phyloP scores from a whole-genome alignment of 352 stramenopile species.

The Phytophthora tubulina region DNA sequence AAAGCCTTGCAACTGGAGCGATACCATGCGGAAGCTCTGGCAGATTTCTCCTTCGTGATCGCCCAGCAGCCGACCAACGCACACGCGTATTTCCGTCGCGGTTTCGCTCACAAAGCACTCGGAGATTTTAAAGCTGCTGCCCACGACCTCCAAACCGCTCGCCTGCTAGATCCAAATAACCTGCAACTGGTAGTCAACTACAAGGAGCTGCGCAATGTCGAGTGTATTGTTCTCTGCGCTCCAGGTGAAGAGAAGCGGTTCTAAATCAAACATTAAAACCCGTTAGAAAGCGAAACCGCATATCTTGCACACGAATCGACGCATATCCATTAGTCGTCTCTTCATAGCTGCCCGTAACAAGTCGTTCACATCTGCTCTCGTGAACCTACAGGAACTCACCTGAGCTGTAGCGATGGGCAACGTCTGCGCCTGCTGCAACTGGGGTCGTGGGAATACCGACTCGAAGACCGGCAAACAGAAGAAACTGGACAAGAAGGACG shows the following conservation, averaged over 20 bases:
- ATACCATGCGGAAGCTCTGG: slow-evolving; percentile 73
- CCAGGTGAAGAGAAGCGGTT: slow-evolving; percentile 68
- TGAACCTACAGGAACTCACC: neutral
- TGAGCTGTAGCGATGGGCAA: slow-evolving; percentile 36
- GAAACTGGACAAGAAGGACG: slow-evolving; percentile 40
- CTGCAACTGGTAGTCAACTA: slow-evolving; percentile 84
- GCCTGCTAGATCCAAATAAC: slow-evolving; percentile 70
- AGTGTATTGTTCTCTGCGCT: slow-evolving; percentile 77
- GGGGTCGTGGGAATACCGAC: slow-evolving; percentile 17
- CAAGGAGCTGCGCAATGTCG: slow-evolving; percentile 72
- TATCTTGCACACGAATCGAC: slow-evolving; percentile 39
- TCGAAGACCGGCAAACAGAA: slow-evolving; percentile 18
- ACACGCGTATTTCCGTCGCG: slow-evolving; percentile 85
- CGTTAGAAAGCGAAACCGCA: slow-evolving; percentile 20
- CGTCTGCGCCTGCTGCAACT: slow-evolving; percentile 40
- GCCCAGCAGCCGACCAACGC: slow-evolving; percentile 80
- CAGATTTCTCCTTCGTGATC: slow-evolving; percentile 82
- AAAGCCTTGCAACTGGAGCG: slow-evolving; percentile 83
- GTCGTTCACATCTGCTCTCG: neutral
- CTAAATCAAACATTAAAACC: slow-evolving; percentile 22
- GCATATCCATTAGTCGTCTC: slow-evolving; percentile 31
- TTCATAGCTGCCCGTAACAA: slow-evolving; percentile 1
- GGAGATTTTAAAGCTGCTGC: slow-evolving; percentile 65
- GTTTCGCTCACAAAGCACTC: slow-evolving; percentile 75
- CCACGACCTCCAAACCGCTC: slow-evolving; percentile 78